Percentiles rank a stretch among this genome's conserved stretches.
Conservation (phyloP, 768 basidiomycete genomes). For the Kwoniella dendrophila region DNA sequence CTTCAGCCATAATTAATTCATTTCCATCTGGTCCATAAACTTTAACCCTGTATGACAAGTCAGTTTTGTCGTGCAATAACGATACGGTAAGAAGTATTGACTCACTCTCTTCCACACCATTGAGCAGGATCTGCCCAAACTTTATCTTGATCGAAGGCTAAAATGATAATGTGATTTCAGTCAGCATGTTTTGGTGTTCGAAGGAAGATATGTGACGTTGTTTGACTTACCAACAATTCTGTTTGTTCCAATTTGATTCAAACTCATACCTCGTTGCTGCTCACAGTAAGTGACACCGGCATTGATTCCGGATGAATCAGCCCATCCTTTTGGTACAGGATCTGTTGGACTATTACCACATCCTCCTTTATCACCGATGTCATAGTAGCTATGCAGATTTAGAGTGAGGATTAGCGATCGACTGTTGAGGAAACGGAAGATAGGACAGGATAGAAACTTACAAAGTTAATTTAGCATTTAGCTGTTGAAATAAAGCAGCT, state of each 20-base stretch:
- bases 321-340: conserved; percentile 19
- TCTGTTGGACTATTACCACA: conserved; percentile 2
- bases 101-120: conserved; percentile 29
- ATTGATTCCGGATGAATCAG: conserved; percentile 14
- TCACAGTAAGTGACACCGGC: conserved; percentile 15
- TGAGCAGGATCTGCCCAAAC: conserved; percentile 19
- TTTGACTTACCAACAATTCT: conserved; percentile 20
- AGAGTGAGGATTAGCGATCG: neutral
- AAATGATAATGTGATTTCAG: neutral
- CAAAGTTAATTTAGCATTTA: conserved; percentile 9
- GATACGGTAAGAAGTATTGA: neutral
- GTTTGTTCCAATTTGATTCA: conserved; percentile 21
- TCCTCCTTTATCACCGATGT: conserved; percentile 15
- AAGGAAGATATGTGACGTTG: too few relatives aligned
- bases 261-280: conserved; percentile 10
- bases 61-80: neutral
- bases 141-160: conserved; percentile 21
- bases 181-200: too few relatives aligned
- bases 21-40: conserved; percentile 17
- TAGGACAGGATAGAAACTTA: neutral
- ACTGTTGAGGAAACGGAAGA: neutral
- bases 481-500: conserved; percentile 1
- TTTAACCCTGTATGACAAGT: conserved; percentile 1
- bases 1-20: conserved; percentile 3
- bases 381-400: conserved; percentile 20